These are phyloP conservation scores for Strigomonas culicis DNA, from an alignment of 208 protist genomes.

Conservation along the genomic window DNA sequence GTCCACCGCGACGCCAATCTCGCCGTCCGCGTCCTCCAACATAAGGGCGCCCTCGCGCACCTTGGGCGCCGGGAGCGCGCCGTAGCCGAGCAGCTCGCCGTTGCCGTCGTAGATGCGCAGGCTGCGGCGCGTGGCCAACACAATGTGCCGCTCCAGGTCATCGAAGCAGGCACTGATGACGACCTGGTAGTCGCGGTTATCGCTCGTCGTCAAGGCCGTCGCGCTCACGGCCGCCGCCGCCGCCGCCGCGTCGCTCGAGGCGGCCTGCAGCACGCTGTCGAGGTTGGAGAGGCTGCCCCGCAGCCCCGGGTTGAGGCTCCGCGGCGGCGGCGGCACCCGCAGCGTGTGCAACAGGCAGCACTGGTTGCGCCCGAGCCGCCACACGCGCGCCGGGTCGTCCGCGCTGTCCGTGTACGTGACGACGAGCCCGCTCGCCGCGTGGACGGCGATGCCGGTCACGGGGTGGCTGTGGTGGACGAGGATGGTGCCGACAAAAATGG, in stretches of 20 bases:
- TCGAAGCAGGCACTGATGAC: constrained; percentile 56
- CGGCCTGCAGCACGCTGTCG: neutral
- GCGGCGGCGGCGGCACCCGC: constrained; percentile 23
- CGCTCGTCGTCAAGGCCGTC: neutral
- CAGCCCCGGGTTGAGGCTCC: neutral
- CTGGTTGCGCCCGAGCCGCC: constrained; percentile 63
- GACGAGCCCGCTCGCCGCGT: constrained; percentile 31
- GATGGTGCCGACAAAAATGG: constrained; percentile 35
- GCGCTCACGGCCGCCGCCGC: neutral
- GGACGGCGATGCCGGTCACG: constrained; percentile 52
- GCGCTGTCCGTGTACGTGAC: constrained; percentile 57
- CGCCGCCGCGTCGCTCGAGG: neutral
- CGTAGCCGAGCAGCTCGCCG: constrained; percentile 55
- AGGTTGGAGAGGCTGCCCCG: neutral
- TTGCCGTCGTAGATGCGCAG: constrained; percentile 79
- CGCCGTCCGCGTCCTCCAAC: constrained; percentile 58
- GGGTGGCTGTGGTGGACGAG: constrained; percentile 63
- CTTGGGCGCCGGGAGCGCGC: constrained; percentile 30
- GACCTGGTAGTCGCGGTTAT: constrained; percentile 8
- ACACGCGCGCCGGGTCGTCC: constrained; percentile 62
- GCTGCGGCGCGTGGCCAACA: constrained; percentile 48
- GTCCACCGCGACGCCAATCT: constrained; percentile 40
- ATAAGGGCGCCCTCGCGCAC: constrained; percentile 14
- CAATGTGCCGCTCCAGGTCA: constrained; percentile 28
- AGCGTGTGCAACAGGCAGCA: constrained; percentile 41